Percentiles rank a stretch among this genome's conserved stretches.
phyloP scores from a whole-genome alignment of 164 flowering plant species.

The Kingdonia uniflora region DNA sequence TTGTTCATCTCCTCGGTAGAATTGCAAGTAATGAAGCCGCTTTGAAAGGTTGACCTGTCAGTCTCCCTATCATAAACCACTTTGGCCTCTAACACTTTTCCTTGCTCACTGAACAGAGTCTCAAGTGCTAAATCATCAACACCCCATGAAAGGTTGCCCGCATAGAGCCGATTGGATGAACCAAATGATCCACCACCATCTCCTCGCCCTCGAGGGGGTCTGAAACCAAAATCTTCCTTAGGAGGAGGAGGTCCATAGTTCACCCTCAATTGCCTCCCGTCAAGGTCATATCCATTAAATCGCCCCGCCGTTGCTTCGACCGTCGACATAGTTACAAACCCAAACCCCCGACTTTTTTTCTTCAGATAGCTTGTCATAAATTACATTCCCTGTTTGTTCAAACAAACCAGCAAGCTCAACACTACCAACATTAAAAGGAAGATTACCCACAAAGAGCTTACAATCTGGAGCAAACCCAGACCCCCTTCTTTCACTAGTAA shows the following conservation, averaged over 20 bases:
- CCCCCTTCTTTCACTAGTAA: constrained; percentile 17
- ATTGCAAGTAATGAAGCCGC: constrained; percentile 79
- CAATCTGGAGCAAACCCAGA: constrained; percentile 40
- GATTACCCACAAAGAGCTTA: constrained; percentile 78
- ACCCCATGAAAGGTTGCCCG: constrained; percentile 89
- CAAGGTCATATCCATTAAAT: constrained; percentile 78
- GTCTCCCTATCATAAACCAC: constrained; percentile 81
- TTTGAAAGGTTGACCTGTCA: constrained; percentile 90
- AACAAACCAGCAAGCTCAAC: constrained; percentile 56
- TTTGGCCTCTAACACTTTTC: constrained; percentile 71
- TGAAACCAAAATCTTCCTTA: constrained; percentile 18
- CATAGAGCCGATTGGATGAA: constrained; percentile 36
- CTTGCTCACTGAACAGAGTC: constrained; percentile 69
- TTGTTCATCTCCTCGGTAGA: constrained; percentile 58
- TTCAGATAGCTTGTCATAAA: constrained; percentile 79
- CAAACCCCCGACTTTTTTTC: constrained; percentile 95
- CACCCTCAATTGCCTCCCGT: constrained; percentile 44
- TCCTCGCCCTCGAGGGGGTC: constrained; percentile 25
- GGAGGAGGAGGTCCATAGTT: constrained; percentile 50
- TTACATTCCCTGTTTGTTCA: constrained; percentile 71
- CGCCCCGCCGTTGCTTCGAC: constrained; percentile 73
- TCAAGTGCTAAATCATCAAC: too few relatives aligned
- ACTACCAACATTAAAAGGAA: constrained; percentile 63
- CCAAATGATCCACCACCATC: constrained; percentile 10
- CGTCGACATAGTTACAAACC: constrained; percentile 91